These are phyloP conservation scores for Leccinum disarticulatum DNA, from an alignment of 768 basidiomycete genomes.

Conservation along the genomic window DNA sequence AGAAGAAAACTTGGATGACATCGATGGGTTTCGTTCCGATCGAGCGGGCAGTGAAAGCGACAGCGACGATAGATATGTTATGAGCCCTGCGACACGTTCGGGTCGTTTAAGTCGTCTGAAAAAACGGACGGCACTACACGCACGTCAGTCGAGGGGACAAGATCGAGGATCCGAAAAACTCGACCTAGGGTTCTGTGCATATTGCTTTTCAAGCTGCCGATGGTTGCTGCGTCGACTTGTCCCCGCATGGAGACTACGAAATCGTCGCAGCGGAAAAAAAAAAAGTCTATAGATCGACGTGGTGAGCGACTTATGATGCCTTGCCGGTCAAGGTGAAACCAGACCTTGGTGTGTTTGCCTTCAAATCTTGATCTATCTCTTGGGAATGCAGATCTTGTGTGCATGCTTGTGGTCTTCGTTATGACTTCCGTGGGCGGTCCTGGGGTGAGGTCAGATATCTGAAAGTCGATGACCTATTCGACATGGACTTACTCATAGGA, in stretches of 20 bases:
- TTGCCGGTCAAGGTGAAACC: not conserved
- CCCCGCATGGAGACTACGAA: conserved; percentile 10
- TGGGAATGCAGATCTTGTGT: not conserved
- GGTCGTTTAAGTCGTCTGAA: conserved; percentile 1
- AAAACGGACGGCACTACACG: not conserved
- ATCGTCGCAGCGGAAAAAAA: not conserved
- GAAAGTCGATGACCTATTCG: not conserved
- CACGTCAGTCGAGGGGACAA: not conserved
- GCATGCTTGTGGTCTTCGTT: not conserved
- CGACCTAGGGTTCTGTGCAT: not conserved
- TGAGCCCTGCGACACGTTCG: not conserved
- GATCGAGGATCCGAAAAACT: not conserved
- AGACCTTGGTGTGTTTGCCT: conserved; percentile 7
- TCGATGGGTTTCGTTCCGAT: conserved; percentile 2
- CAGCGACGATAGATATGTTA: not conserved
- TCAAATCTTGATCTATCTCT: not conserved
- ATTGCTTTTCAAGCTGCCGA: not conserved
- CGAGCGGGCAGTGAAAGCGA: conserved; percentile 17
- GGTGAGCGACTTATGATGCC: not conserved
- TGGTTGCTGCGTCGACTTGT: conserved; percentile 11
- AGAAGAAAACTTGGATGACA: conserved; percentile 17
- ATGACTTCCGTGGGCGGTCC: not conserved
- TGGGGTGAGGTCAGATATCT: not conserved
- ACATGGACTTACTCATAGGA: not conserved
- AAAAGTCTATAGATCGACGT: not conserved